Percentiles rank a stretch among this genome's conserved stretches.
These are phyloP conservation scores for Populus nigra DNA, from an alignment of 345 rosid genomes.

Conservation along the genomic window DNA sequence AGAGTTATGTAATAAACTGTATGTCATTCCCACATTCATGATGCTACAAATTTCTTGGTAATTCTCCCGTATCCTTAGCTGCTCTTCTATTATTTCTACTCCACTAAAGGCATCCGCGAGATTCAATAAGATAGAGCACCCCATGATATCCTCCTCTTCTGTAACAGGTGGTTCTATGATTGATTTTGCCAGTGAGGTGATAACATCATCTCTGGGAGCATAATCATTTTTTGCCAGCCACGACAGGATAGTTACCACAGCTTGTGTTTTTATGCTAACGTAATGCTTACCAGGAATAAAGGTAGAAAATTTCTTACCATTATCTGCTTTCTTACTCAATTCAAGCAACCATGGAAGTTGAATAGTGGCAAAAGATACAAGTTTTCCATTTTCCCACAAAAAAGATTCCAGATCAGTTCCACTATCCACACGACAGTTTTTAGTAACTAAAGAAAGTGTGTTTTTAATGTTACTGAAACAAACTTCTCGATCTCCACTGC, in stretches of 20 bases:
- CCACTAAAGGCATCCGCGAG: conserved; percentile 83
- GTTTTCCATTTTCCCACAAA: conserved; percentile 68
- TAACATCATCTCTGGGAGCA: conserved; percentile 78
- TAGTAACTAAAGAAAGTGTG: conserved; percentile 58
- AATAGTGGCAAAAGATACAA: conserved; percentile 63
- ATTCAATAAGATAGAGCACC: conserved; percentile 87
- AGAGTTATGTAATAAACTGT: conserved; percentile 73
- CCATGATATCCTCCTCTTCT: conserved; percentile 79
- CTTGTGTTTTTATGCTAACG: conserved; percentile 59
- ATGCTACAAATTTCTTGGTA: conserved; percentile 86
- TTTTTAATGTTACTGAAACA: conserved; percentile 43
- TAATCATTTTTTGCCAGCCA: conserved; percentile 88
- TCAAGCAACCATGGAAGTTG: conserved; percentile 92
- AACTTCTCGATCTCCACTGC: conserved; percentile 40
- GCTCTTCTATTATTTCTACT: conserved; percentile 88
- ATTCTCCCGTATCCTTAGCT: conserved; percentile 64
- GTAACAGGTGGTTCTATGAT: conserved; percentile 79
- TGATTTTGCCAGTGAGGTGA: conserved; percentile 74
- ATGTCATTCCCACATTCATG: conserved; percentile 87
- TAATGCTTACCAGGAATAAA: conserved; percentile 59
- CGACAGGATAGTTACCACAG: conserved; percentile 60
- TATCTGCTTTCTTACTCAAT: conserved; percentile 49
- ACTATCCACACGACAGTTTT: conserved; percentile 51
- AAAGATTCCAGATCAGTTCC: conserved; percentile 55
- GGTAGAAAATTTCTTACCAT: conserved; percentile 45